Evolutionary conservation across 2,329 filamentous ascomycete species (phyloP), one percentile per base, ranked within the genome.

Genomic region (Paraconiothyrium sp.): DNA sequence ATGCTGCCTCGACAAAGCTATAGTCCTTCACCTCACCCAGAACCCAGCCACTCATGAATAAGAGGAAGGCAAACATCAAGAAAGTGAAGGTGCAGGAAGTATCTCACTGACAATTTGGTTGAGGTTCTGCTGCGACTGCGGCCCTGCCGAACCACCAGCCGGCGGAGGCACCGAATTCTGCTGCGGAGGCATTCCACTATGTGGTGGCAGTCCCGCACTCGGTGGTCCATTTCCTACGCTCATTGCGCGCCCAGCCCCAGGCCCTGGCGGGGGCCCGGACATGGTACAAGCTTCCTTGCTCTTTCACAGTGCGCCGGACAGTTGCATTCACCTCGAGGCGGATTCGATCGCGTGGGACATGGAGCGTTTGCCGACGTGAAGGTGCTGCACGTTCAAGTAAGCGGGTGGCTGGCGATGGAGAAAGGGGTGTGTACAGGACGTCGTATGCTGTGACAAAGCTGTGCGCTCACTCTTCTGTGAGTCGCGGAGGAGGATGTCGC

Each of bases 21-120:
- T 32, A 3, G 43, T 24, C 11, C 9, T 34, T 44, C 46, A 34
- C 35, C 24, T 34, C 34, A 16, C 30, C 11, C 16, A 46, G 13
- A 1, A 14, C 24, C 46, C 55, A 57, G 32, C 44, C 52, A 22
- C 44, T 20, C 20, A 44, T 22, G 41, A 3, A 48, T 39, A 48
- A 39, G 14, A 43, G 41, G 11, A 39, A 27, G 9, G 4, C 8
- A 24, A 56, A 24, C 14, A 13, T 7, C 13, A 37, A n/a, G 14
- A 27, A 54, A 41, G 44, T 24, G 54, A 39, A 34, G 41, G 37
- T 34, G 14, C 8, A 55, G 20, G 27, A 16, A 47, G 32, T 22
- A n/a, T 35, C 49, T 5, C 22, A 84, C 94, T 86, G 86, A 97
- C 94, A 79, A 98, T 98, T 71, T 97, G 93, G 72, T 98, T 98